Base-by-base conservation (phyloP, 306 rosid genomes). In the Arachis hypogaea region DNA sequence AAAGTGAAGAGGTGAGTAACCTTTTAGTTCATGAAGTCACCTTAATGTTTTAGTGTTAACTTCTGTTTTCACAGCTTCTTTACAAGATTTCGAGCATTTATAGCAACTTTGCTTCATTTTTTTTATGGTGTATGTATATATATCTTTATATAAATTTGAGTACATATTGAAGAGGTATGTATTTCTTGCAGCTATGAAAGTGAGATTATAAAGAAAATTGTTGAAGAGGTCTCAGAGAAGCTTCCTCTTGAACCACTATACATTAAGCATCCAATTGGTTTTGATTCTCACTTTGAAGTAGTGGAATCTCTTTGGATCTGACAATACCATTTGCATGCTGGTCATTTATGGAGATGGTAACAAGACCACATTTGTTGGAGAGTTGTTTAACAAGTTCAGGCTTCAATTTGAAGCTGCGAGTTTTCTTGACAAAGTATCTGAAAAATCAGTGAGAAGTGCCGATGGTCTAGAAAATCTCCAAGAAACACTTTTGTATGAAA, bases 401-500 rank as follows among this genome's bases (percentile, higher is more conserved):
- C 22, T 0, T 22, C 22, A 22, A 22, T 22, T 22, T 22, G 22
- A 22, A 22, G 22, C 22, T 22, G 22, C 22, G 22, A 22, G 22
- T 22, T 22, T 22, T 22, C 22, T 22, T 22, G 22, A 22, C 22
- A 22, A 22, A 22, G 22, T 22, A 22, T 22, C 22, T 22, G 22
- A 22, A 22, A 22, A 22, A 22, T 22, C 22, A 22, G 22, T 22
- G 22, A 22, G 22, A 22, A 22, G 22, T 22, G 22, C 22, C 22
- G 22, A 22, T 22, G 22, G 22, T 22, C 22, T 22, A 22, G 22
- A 22, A 22, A 22, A 22, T 22, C 22, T 22, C 22, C 22, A 68
- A 68, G 5, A 68, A 61, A 38, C 46, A 38, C 49, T 68, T 8
- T 12, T 69, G 18, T 47, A 12, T 4, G 60, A 68, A 47, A 36